Conservation (phyloP, 495 filamentous ascomycete species). For the Penicillium atrosanguineum region DNA sequence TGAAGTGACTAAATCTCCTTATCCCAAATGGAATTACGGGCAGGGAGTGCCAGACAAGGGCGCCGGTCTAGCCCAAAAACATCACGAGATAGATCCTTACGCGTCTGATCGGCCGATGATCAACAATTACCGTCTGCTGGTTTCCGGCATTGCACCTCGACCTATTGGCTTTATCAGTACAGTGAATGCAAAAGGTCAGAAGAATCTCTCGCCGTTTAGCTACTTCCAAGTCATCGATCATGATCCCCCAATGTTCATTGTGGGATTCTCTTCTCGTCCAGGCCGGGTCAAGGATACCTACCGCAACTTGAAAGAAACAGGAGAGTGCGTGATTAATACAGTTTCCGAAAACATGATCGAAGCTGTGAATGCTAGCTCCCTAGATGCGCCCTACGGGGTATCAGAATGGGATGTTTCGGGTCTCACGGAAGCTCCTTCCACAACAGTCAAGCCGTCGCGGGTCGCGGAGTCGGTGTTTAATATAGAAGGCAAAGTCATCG, state of each 20-base stretch:
- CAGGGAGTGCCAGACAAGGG: constrained; percentile 61
- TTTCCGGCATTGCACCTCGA: constrained; percentile 76
- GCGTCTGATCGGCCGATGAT: constrained; percentile 57
- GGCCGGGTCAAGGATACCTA: constrained; percentile 67
- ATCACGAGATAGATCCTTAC: constrained; percentile 79
- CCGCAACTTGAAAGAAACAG: constrained; percentile 61
- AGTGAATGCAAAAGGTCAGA: constrained; percentile 46
- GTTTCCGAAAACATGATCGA: constrained; percentile 78
- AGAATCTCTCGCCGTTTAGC: constrained; percentile 79
- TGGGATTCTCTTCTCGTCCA: constrained; percentile 63
- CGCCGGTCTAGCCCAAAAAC: constrained; percentile 46
- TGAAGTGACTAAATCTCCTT: constrained; percentile 64
- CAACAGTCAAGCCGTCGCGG: constrained; percentile 58
- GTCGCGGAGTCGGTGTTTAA: constrained; percentile 77
- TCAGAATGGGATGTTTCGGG: constrained; percentile 79
- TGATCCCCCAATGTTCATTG: constrained; percentile 80
- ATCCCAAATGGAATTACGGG: constrained; percentile 72
- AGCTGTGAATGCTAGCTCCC: constrained; percentile 71
- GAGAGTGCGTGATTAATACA: constrained; percentile 77
- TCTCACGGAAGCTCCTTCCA: constrained; percentile 59
- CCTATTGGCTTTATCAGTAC: constrained; percentile 63
- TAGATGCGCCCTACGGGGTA: constrained; percentile 73
- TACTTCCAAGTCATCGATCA: constrained; percentile 79
- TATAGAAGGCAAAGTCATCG: constrained; percentile 71
- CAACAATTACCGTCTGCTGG: constrained; percentile 86